Evolutionary conservation across 306 rosid species (phyloP), one percentile per base, ranked within the genome.

Genomic region (Ceratonia siliqua): DNA sequence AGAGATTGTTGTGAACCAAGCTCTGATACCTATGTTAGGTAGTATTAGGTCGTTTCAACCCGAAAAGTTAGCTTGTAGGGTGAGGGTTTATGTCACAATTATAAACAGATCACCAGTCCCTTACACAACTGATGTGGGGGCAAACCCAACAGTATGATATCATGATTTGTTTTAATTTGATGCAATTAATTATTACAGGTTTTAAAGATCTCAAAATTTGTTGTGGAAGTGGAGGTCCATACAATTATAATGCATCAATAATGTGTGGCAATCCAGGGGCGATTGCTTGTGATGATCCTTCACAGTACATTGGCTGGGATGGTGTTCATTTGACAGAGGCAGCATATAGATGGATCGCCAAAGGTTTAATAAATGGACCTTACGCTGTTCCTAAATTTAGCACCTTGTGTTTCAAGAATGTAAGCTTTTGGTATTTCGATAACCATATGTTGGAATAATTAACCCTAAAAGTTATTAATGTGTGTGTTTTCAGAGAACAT

Each of bases 251-350:
- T 21, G 0, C 3, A 64, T 39, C 84, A 27, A 14, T 1, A 6
- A 0, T 0, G 8, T 85, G 87, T 72, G 83, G 84, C 0, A 5
- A 6, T 7, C 45, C 59, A 54, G 42, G 54, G 0, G 75, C 20
- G 27, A 21, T 3, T 41, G 75, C 42, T 12, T 87, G 89, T 72
- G 87, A 78, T 32, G 84, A 85, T 39, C 89, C 89, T 49, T 85
- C 84, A 2, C 54, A 80, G 56, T 64, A 71, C 72, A 84, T 80
- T 61, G 49, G 74, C 3, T 87, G 91, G 89, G 89, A 87, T 80
- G 85, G 89, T 46, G 5, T 84, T 49, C 92, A 89, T 74, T 82
- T 88, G 46, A 89, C 97, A 0, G 91, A 87, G 70, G 91, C 92
- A 1, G 92, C 94, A 46, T 81, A 89, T 80, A 49, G 55, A 22